Evolutionary conservation across 108 stramenopile species (phyloP).

Genomic region (Cyclostephanos invisitatus): DNA sequence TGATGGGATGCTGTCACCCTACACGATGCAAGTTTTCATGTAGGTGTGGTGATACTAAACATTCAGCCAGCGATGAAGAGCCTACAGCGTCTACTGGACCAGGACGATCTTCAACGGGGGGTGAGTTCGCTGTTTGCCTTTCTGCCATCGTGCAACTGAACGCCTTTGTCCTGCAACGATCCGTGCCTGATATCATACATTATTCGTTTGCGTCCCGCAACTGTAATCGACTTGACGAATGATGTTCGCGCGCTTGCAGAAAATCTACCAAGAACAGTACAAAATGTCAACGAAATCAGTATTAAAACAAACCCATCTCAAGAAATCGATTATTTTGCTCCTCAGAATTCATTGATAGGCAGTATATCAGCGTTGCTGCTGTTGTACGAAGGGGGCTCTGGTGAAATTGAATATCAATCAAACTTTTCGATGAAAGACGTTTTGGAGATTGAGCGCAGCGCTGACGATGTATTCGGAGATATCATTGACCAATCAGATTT

Average conservation of each 20-base stretch:
- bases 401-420: not conserved
- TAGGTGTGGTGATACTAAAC: not conserved
- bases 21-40: not conserved
- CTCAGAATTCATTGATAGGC: conserved; percentile 16
- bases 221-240: not conserved
- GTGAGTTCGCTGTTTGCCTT: not conserved
- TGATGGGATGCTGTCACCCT: not conserved
- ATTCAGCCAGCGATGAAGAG: not conserved
- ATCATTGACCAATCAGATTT: not conserved
- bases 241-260: too few species aligned
- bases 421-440: conserved; percentile 6
- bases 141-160: not conserved
- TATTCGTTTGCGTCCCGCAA: not conserved
- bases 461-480: not conserved
- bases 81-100: not conserved
- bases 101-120: not conserved
- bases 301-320: not conserved
- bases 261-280: not conserved
- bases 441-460: not conserved
- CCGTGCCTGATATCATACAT: not conserved
- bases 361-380: conserved; percentile 27
- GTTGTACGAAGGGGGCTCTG: conserved; percentile 6
- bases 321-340: conserved; percentile 6
- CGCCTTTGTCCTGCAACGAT: not conserved
- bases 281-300: not conserved